A percentile compares a stretch with the other conserved stretches of the same genome.
These are phyloP conservation scores for Dryas alaskensis DNA, from an alignment of 306 rosid species.

Conservation along the genomic window DNA sequence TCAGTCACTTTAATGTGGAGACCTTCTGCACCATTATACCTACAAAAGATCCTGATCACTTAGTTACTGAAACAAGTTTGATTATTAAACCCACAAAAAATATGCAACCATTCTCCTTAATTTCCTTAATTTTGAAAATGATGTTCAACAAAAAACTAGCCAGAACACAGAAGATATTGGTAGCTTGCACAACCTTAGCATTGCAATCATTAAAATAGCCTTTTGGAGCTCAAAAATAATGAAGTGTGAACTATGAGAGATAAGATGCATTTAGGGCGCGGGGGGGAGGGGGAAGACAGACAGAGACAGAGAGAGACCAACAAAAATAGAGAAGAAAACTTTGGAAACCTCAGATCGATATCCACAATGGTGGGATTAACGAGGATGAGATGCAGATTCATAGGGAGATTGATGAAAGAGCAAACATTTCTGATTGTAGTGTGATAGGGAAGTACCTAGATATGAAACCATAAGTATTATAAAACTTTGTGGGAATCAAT, in stretches of 20 bases:
- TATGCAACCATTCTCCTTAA: neutral
- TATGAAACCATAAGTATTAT: neutral
- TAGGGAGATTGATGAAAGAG: neutral
- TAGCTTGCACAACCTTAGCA: neutral
- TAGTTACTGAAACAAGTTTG: constrained; percentile 7
- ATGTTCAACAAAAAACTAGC: neutral
- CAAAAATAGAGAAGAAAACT: neutral
- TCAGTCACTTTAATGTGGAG: constrained; percentile 94
- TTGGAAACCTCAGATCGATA: neutral
- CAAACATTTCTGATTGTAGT: neutral
- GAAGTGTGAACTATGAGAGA: neutral
- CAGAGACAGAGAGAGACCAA: too few species aligned
- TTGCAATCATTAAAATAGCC: neutral
- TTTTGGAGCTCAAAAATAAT: neutral
- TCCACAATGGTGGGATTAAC: neutral
- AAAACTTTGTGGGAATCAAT: neutral
- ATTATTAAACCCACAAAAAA: constrained; percentile 3
- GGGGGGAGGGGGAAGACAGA: neutral
- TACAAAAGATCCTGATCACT: constrained; percentile 37
- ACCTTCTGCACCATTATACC: constrained; percentile 93
- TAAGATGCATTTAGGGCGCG: neutral
- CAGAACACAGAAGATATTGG: neutral
- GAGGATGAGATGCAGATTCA: neutral
- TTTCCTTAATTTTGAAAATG: neutral
- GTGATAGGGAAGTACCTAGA: neutral